These are phyloP conservation scores for Corrigiola litoralis DNA, from an alignment of 179 eudicot species.

Conservation along the genomic window DNA sequence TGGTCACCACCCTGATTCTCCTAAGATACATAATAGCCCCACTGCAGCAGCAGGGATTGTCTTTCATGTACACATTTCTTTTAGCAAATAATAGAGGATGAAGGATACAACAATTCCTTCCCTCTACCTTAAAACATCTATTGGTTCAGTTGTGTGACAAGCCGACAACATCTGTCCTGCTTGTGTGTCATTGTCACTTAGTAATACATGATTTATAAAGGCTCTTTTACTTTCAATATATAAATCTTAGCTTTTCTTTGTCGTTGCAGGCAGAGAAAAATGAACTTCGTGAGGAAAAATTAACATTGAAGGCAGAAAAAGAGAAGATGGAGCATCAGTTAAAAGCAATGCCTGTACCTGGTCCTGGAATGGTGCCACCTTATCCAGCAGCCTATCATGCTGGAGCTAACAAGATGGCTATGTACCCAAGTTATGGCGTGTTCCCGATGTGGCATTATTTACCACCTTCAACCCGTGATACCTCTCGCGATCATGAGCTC, in stretches of 20 bases:
- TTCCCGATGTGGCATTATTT: conserved; percentile 89
- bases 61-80: no score
- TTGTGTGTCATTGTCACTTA: no score
- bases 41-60: no score
- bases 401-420: conserved; percentile 60
- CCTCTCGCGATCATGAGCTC: conserved; percentile 72
- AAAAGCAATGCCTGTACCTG: conserved; percentile 37
- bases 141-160: no score
- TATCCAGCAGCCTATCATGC: conserved; percentile 44
- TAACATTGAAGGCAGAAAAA: conserved; percentile 55
- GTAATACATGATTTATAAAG: not conserved
- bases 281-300: conserved; percentile 90
- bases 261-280: conserved; percentile 72
- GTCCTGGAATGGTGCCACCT: conserved; percentile 48
- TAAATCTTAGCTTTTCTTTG: not conserved
- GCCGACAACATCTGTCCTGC: no score
- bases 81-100: no score
- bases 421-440: conserved; percentile 63
- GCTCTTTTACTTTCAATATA: not conserved
- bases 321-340: conserved; percentile 69
- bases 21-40: no score
- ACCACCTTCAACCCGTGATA: conserved; percentile 61
- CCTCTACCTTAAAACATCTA: no score
- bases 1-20: no score
- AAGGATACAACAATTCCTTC: no score